Evolutionary conservation across 208 protist species (phyloP).

Genomic region (Naegleria gruberi): DNA sequence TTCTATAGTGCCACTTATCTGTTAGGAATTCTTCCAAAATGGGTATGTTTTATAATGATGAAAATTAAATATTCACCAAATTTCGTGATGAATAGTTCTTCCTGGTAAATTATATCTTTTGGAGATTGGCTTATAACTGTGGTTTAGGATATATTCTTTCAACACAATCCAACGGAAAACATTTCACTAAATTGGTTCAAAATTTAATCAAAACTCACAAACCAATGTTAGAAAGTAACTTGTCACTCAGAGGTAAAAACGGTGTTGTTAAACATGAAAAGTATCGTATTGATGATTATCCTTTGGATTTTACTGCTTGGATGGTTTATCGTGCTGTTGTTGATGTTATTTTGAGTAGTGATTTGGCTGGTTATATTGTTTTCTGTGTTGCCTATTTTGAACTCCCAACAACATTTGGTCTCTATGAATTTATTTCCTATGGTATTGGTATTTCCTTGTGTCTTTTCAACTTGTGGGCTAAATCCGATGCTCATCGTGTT

Average conservation of each 20-base stretch:
- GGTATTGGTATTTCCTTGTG: conserved; percentile 57
- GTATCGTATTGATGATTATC: conserved; percentile 46
- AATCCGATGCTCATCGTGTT: conserved; percentile 83
- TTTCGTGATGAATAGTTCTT: conserved; percentile 60
- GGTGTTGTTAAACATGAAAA: conserved; percentile 19
- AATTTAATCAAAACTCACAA: neutral
- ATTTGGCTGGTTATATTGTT: conserved; percentile 70
- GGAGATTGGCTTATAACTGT: conserved; percentile 81
- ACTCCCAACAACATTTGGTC: conserved; percentile 37
- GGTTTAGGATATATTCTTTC: conserved; percentile 75
- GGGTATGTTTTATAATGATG: neutral
- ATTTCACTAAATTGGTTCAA: conserved; percentile 32
- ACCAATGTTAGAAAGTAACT: neutral
- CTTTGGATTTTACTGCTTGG: conserved; percentile 78
- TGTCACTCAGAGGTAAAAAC: neutral
- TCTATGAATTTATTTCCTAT: conserved; percentile 55
- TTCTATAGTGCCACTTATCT: neutral
- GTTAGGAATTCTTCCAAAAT: neutral
- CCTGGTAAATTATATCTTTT: conserved; percentile 71
- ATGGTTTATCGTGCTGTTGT: conserved; percentile 81
- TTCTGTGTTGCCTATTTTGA: conserved; percentile 57
- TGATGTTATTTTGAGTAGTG: conserved; percentile 78
- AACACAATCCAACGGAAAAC: conserved; percentile 62
- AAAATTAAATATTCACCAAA: too few relatives aligned
- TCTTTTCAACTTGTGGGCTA: conserved; percentile 78